Evolutionary conservation across 768 basidiomycete genomes (phyloP).

Genomic region (Chalciporus piperatus): DNA sequence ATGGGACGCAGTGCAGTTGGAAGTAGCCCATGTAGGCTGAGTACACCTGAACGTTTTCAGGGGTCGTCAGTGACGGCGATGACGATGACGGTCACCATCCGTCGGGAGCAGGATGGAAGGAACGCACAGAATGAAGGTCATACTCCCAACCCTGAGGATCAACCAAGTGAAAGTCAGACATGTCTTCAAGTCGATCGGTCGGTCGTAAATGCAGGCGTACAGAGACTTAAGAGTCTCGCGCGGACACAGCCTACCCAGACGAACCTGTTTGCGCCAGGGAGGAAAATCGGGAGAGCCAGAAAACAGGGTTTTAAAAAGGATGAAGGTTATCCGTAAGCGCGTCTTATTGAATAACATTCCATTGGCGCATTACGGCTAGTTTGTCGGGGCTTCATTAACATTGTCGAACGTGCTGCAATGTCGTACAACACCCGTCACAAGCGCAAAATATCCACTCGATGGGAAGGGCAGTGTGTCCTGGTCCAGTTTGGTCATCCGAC

Average conservation of each 20-base stretch:
- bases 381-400: neutral
- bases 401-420: neutral
- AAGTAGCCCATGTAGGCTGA: constrained; percentile 80
- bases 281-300: neutral
- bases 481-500: too few relatives aligned
- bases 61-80: constrained; percentile 2
- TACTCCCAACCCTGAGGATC: constrained; percentile 78
- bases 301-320: too few relatives aligned
- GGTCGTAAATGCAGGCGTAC: neutral
- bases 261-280: neutral
- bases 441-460: neutral
- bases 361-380: neutral
- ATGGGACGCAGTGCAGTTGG: constrained; percentile 64
- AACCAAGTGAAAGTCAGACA: constrained; percentile 72
- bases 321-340: neutral
- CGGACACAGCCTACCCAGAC: neutral
- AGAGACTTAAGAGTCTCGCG: neutral
- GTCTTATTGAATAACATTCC: neutral
- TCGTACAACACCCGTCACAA: too few relatives aligned
- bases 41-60: constrained; percentile 45
- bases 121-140: constrained; percentile 71
- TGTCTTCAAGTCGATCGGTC: constrained; percentile 17
- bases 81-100: neutral
- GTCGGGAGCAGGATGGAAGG: neutral
- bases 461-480: neutral